Evolutionary conservation across 805 yeast species (phyloP).

Genomic region (Candida loeiensis): DNA sequence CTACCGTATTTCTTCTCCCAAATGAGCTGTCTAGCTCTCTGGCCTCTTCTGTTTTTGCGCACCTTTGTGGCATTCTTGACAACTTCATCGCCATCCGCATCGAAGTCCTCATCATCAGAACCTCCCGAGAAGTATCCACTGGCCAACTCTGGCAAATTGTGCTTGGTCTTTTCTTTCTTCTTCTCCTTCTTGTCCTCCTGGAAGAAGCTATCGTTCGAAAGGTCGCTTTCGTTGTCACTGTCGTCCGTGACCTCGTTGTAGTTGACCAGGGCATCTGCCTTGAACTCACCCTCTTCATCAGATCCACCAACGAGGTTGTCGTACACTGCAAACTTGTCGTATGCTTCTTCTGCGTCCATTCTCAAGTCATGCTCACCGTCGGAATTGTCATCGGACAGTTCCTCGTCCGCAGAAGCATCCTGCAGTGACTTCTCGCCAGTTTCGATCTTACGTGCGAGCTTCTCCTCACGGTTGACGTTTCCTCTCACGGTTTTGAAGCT

Average conservation of each 20-base stretch:
- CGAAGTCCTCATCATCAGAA: slow-evolving; percentile 58
- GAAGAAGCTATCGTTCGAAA: slow-evolving; percentile 36
- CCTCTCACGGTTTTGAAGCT: slow-evolving; percentile 47
- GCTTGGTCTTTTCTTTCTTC: slow-evolving; percentile 25
- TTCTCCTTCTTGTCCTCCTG: slow-evolving; percentile 23
- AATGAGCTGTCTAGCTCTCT: slow-evolving; percentile 91
- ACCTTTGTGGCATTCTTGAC: slow-evolving; percentile 52
- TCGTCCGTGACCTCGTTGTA: slow-evolving; percentile 66
- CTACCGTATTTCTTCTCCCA: slow-evolving; percentile 91
- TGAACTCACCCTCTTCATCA: slow-evolving; percentile 34
- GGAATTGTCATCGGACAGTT: slow-evolving; percentile 17
- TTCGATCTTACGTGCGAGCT: slow-evolving; percentile 22
- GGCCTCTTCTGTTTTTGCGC: slow-evolving; percentile 91
- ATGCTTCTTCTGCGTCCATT: slow-evolving; percentile 24
- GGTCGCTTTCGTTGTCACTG: slow-evolving; percentile 37
- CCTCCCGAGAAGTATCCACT: slow-evolving; percentile 86
- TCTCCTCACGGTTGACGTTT: slow-evolving; percentile 38
- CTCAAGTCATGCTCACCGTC: slow-evolving; percentile 14
- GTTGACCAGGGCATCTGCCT: slow-evolving; percentile 35
- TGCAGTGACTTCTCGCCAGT: slow-evolving; percentile 19
- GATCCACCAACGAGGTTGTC: slow-evolving; percentile 43
- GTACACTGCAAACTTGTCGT: slow-evolving; percentile 32
- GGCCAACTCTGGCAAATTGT: slow-evolving; percentile 62
- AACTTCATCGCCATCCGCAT: slow-evolving; percentile 41
- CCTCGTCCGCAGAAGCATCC: slow-evolving; percentile 19